Evolutionary conservation across 768 basidiomycete genomes (phyloP), one percentile per base, ranked within the genome.

Genomic region (Amanita rimosa): DNA sequence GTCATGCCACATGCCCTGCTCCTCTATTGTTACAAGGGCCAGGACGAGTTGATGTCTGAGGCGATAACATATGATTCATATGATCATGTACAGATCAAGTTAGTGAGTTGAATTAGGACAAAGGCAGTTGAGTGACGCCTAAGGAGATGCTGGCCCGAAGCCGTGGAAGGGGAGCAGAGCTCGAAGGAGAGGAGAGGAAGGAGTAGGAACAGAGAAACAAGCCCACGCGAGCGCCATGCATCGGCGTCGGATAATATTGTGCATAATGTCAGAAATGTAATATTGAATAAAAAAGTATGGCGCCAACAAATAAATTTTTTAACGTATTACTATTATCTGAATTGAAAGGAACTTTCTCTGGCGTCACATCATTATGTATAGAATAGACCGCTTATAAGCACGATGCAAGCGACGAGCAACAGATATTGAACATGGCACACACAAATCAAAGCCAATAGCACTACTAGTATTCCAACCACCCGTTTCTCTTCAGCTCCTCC

Each of bases 251-350:
- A 10, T 16, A 21, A 29, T 43, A 14, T 33, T n/a, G n/a, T n/a
- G n/a, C n/a, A n/a, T n/a, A n/a, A 35, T 49, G 40, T 49, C 48
- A 49, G 22, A 43, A 49, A 49, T 41, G 16, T 43, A 37, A 42
- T 49, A 41, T 36, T 46, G 45, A 24, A 27, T 27, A 27, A 27
- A 27, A n/a, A 27, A 24, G 27, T 9, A 27, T 27, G 27, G 27
- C 8, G 9, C 8, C 4, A 27, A 27, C 27, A 27, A 27, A 27
- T 8, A 27, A 27, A 6, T 26, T 26, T 26, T 26, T 26, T 21
- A 36, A 35, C 21, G 17, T 33, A 31, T 19, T 19, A 40, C 19
- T 26, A 19, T 29, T 29, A 24, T 29, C 27, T n/a, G 14, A 9
- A 27, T n/a, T 26, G n/a, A n/a, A n/a, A n/a, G n/a, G n/a, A n/a